Conservation (phyloP, 1,139 yeast species). For the Yamadazyma kanchanaburiensis region DNA sequence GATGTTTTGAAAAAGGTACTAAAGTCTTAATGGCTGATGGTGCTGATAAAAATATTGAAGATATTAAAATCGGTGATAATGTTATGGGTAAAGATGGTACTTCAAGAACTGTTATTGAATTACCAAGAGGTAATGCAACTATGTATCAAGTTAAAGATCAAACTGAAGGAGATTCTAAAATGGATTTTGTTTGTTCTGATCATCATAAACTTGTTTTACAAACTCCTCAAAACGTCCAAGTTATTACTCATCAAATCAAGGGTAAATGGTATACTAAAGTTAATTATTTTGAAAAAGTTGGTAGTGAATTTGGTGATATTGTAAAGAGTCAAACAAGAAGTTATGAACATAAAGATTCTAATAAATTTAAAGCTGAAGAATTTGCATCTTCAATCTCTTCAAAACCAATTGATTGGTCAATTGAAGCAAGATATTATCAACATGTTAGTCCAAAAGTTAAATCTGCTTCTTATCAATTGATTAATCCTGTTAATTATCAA, state of each 20-base stretch:
- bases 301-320: constrained; percentile 7
- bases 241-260: constrained; percentile 9
- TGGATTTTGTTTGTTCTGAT: constrained; percentile 28
- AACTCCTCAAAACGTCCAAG: constrained; percentile 17
- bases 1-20: constrained; percentile 49
- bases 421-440: constrained; percentile 28
- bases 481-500: constrained; percentile 29
- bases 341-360: constrained; percentile 14
- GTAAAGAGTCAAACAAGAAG: constrained; percentile 14
- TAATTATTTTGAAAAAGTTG: constrained; percentile 13
- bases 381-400: constrained; percentile 16
- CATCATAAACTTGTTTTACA: constrained; percentile 27
- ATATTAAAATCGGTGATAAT: constrained; percentile 29
- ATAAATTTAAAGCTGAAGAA: constrained; percentile 14
- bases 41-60: constrained; percentile 26
- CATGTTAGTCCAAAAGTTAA: constrained; percentile 17
- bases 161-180: constrained; percentile 15
- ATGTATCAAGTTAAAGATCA: constrained; percentile 34
- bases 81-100: constrained; percentile 44
- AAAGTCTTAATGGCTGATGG: constrained; percentile 42
- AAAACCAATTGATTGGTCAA: constrained; percentile 20
- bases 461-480: constrained; percentile 24
- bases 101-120: constrained; percentile 34
- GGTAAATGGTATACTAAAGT: constrained; percentile 17
- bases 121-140: constrained; percentile 37